Conservation (phyloP, 805 yeast genomes). For the Barnettozyma siamensis region DNA sequence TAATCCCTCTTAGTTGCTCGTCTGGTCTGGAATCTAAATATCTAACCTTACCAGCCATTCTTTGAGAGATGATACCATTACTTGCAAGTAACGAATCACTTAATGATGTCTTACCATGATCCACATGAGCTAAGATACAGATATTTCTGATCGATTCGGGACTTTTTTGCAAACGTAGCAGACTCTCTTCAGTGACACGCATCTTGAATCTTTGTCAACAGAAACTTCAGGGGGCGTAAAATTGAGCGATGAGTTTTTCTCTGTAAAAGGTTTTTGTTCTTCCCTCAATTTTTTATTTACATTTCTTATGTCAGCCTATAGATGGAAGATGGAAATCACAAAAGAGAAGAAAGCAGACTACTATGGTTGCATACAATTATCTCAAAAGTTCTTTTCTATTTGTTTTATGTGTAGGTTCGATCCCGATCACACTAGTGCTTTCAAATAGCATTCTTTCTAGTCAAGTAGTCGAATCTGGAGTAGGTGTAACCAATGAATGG, state of each 20-base stretch:
- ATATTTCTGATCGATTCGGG: constrained; percentile 76
- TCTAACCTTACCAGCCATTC: constrained; percentile 92
- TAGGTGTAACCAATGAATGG: constrained; percentile 98
- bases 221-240: too few species aligned
- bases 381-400: neutral
- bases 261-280: neutral
- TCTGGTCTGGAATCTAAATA: constrained; percentile 92
- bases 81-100: constrained; percentile 91
- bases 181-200: constrained; percentile 59
- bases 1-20: constrained; percentile 93
- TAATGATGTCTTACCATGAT: constrained; percentile 95
- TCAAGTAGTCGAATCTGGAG: constrained; percentile 88
- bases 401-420: too few species aligned
- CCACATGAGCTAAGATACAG: constrained; percentile 96
- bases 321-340: too few species aligned
- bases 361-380: too few species aligned
- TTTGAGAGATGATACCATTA: constrained; percentile 91
- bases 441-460: constrained; percentile 55
- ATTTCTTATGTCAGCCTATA: constrained; percentile 1
- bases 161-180: constrained; percentile 61
- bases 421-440: too few species aligned
- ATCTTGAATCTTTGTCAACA: constrained; percentile 16
- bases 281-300: neutral
- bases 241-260: too few species aligned
- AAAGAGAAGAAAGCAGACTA: too few species aligned